Percentiles rank a stretch among this genome's conserved stretches.
Evolutionary conservation across 2,329 filamentous ascomycete species (phyloP).

Genomic region (Chalara sp.): DNA sequence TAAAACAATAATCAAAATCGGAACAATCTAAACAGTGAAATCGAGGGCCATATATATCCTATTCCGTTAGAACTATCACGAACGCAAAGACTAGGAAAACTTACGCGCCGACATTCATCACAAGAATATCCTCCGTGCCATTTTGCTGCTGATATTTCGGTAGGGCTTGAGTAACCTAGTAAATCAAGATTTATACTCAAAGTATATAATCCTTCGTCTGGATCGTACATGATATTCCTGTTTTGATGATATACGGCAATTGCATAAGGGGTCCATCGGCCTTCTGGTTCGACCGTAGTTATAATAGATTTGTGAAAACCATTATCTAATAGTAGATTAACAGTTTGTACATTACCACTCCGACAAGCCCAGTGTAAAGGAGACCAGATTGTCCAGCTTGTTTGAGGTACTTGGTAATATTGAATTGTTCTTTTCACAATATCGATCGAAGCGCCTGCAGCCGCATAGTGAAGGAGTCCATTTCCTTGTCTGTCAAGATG

Average conservation of each 20-base stretch:
- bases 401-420: not conserved
- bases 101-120: not conserved
- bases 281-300: not conserved
- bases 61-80: not conserved
- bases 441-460: not conserved
- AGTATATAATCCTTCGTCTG: not conserved
- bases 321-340: not conserved
- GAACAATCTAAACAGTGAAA: not conserved
- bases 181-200: too few species aligned
- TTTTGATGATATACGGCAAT: not conserved
- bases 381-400: not conserved
- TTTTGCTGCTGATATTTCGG: not conserved
- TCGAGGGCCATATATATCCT: not conserved
- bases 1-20: not conserved
- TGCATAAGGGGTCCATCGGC: not conserved
- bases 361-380: not conserved
- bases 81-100: not conserved
- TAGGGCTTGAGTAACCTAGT: too few species aligned
- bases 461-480: not conserved
- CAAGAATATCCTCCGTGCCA: not conserved
- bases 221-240: not conserved
- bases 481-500: not conserved
- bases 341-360: not conserved
- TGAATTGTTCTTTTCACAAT: not conserved
- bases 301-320: not conserved